Conservation (phyloP, 2,329 filamentous ascomycete genomes). For the Epichloe sp. region DNA sequence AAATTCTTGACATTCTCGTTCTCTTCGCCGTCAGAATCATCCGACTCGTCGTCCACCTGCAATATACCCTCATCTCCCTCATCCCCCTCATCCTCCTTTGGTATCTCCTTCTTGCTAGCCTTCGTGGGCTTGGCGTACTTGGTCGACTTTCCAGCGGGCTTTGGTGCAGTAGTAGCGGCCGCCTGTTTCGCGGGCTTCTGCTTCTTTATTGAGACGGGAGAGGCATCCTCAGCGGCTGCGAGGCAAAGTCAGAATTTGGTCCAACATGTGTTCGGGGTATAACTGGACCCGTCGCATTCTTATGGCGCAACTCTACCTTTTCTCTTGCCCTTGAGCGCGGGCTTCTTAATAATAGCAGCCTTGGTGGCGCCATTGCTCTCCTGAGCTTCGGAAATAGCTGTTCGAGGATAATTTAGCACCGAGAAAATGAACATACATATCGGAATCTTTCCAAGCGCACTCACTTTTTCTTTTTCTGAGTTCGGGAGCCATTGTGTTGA, state of each 20-base stretch:
- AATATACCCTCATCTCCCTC: constrained; percentile 18
- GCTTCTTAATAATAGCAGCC: constrained; percentile 16
- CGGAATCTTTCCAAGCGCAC: neutral
- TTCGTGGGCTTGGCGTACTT: constrained; percentile 17
- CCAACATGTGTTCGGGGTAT: neutral
- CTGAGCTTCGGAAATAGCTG: constrained; percentile 16
- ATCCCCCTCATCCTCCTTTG: constrained; percentile 8
- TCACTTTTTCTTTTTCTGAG: constrained; percentile 26
- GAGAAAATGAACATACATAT: neutral
- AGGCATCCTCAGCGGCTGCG: constrained; percentile 18
- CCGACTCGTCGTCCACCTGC: constrained; percentile 17
- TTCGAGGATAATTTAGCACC: constrained; percentile 8
- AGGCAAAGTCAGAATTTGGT: constrained; percentile 8
- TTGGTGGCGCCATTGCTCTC: constrained; percentile 17
- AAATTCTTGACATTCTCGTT: constrained; percentile 30
- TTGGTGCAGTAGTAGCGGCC: neutral
- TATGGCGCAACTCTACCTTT: constrained; percentile 13
- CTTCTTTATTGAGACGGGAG: constrained; percentile 24
- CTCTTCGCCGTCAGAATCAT: constrained; percentile 26
- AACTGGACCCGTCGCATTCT: neutral
- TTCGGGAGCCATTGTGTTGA: constrained; percentile 31
- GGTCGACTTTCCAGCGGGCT: constrained; percentile 3
- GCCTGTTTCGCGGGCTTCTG: constrained; percentile 10
- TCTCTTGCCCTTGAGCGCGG: constrained; percentile 23
- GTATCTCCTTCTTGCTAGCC: constrained; percentile 16